Conservation (phyloP, 352 stramenopile genomes). For the Blastocystis sp. region DNA sequence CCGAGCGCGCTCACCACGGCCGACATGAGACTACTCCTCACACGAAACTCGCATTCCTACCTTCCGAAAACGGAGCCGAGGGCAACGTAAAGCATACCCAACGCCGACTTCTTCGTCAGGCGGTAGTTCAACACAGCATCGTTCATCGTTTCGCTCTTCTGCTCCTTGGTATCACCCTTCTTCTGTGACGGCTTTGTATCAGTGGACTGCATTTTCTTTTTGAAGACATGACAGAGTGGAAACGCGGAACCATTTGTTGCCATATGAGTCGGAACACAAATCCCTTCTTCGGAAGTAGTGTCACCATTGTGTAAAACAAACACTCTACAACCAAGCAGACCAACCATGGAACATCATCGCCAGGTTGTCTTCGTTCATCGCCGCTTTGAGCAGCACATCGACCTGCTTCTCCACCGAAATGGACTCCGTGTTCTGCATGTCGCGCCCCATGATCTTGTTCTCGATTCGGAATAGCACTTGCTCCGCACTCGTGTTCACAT, state of each 20-base stretch:
- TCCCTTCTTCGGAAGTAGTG: background rate
- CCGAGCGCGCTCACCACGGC: slow-evolving; percentile 47
- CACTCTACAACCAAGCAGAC: slow-evolving; percentile 86
- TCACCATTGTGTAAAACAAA: slow-evolving; percentile 23
- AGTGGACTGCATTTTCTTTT: background rate
- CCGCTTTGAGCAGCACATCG: slow-evolving; percentile 91
- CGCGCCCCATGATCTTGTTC: slow-evolving; percentile 95
- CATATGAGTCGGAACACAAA: background rate
- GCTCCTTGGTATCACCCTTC: background rate
- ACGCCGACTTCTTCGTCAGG: slow-evolving; percentile 65
- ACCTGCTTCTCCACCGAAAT: slow-evolving; percentile 96
- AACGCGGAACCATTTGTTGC: background rate
- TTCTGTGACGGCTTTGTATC: background rate
- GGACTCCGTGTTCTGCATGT: slow-evolving; percentile 86
- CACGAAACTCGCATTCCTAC: background rate
- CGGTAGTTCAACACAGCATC: slow-evolving; percentile 32
- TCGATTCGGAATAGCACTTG: slow-evolving; percentile 89
- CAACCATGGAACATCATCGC: slow-evolving; percentile 90
- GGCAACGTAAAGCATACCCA: slow-evolving; percentile 54
- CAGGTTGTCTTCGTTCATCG: slow-evolving; percentile 89
- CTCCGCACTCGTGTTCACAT: slow-evolving; percentile 80
- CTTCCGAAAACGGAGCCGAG: slow-evolving; percentile 56
- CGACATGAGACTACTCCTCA: slow-evolving; percentile 55
- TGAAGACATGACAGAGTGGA: background rate
- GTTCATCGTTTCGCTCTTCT: background rate